Base-by-base conservation (phyloP, 2,329 filamentous ascomycete genomes). In the Monosporascus sp. region DNA sequence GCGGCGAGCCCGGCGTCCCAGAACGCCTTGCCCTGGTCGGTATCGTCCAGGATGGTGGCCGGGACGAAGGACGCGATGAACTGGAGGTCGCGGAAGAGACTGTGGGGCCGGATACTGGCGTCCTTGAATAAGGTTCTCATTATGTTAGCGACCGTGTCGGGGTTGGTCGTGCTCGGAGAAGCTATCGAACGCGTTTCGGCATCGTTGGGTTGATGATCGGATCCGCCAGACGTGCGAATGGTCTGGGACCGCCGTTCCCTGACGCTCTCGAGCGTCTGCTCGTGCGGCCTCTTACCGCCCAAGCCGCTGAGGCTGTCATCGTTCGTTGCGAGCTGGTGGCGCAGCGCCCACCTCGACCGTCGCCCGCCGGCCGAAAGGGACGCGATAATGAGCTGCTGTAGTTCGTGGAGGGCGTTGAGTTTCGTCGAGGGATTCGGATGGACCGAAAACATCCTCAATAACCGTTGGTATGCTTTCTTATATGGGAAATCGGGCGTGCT, bases 1-100 rank as follows among this genome's bases (percentile, higher is more conserved):
- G 93, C 91, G 0, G 94, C 93, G 6, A 96, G 80, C 0, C 89
- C 90, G 25, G 91, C 88, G 63, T 96, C 90, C 82, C 91, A 89
- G 68, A 97, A 97, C 0, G 92, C 90, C 61, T 91, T 94, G 49
- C 81, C 83, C 2, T 76, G 77, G 41, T 86, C 83, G 0, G 81
- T 80, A 60, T 78, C 79, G 62, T 88, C 85, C 7, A 88, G 71
- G 2, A 85, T 72, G 0, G 77, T 72, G 1, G 82, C 69, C 5
- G 84, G 80, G 3, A 88, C 82, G 62, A 88, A 86, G 0, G 83
- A 78, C 1, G 84, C 82, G 56, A 88, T 86, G 58, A 85, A 89
- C 65, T 94, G 89, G 46, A 94, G 70, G 64, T 93, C 89, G 6
- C 89, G 86, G 72, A 92, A 94, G 2, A 94, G 76, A 0, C 88